Base-by-base conservation (phyloP, 2,329 filamentous ascomycete genomes). In the Phaeosphaeria sp. region DNA sequence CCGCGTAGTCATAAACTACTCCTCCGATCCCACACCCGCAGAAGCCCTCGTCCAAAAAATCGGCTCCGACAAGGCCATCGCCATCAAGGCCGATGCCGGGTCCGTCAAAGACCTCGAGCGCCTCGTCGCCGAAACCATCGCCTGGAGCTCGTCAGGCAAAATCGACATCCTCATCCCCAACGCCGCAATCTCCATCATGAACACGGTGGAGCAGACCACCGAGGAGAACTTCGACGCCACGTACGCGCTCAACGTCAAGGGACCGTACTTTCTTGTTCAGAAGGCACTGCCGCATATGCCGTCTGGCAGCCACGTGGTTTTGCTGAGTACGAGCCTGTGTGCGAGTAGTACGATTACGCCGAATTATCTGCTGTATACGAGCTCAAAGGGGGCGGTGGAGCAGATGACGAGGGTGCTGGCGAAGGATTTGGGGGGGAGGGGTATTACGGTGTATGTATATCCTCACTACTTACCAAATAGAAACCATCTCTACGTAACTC, bases 161-260 rank as follows among this genome's bases (percentile, higher is more conserved):
- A 82, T 88, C 48, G 85, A 87, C 60, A 82, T 87, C 24, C 69
- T 87, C 1, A 65, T 88, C 11, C 84, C 85, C 58, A 87, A 87
- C 50, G 85, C 87, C 6, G 86, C 84, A 1, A 76, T 79, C 13
- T 81, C 79, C 0, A 78, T 84, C 47, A 81, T 82, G 48, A 63
- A 57, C 22, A 66, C 66, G 76, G 80, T 86, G 1, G 87, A 86
- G 0, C 80, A 86, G 1, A 88, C 89, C 1, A 86, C 83, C 0
- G 86, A 89, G 51, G 78, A 77, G 2, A 87, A 90, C 22, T 91
- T 87, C 55, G 86, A 89, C 60, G 78, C 81, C 40, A 85, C 87
- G 33, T 86, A 90, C 72, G 81, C 81, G 43, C 84, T 90, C 57
- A 91, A 91, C 63, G 66, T 66, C 36, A 69, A 66, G 33, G 68